Base-by-base conservation (phyloP, 257 asterid species). In the Mitragyna speciosa region DNA sequence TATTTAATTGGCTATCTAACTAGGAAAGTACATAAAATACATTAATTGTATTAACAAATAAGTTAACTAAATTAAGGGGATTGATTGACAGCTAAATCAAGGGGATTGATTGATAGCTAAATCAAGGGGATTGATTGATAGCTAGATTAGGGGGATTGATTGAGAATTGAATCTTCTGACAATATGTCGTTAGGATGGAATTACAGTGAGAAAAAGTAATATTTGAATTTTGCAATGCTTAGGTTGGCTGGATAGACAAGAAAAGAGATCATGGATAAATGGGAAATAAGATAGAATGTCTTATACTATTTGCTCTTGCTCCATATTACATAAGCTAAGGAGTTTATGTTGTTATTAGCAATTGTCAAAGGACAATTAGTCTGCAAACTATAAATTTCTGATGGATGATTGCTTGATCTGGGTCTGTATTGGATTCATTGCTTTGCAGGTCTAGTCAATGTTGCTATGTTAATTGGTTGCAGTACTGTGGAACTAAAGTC, bases 391-490 rank as follows among this genome's bases (percentile, higher is more conserved):
- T 33, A 39, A 26, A 30, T 67, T 41, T 68, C 19, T 6, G 28
- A 54, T 68, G 54, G 58, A 48, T 82, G 75, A 49, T 82, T 82
- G 33, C n/a, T 36, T 72, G 7, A 47, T 65, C 70, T 72, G 19
- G 16, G 31, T 41, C 36, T 49, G 39, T 76, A 45, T 69, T 72
- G 70, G 64, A 45, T 80, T 78, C 52, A 77, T 83, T 69, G 79
- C 82, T 84, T 83, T 84, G 67, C 92, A 96, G 99, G 90, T 83
- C 88, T 96, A 83, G 78, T 77, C 26, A 94, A 86, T 79, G 98
- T 89, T 82, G 91, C 99, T 76, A 83, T 81, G 24, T 84, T 96
- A 78, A 84, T 94, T 81, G 98, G 97, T 71, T 96, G 99, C 84
- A 82, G 88, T 41, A 79, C 88, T 79, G 91, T 81, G 78, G 97